These are phyloP conservation scores for Collybiopsis confluens DNA, from an alignment of 768 basidiomycete genomes.

Conservation along the genomic window DNA sequence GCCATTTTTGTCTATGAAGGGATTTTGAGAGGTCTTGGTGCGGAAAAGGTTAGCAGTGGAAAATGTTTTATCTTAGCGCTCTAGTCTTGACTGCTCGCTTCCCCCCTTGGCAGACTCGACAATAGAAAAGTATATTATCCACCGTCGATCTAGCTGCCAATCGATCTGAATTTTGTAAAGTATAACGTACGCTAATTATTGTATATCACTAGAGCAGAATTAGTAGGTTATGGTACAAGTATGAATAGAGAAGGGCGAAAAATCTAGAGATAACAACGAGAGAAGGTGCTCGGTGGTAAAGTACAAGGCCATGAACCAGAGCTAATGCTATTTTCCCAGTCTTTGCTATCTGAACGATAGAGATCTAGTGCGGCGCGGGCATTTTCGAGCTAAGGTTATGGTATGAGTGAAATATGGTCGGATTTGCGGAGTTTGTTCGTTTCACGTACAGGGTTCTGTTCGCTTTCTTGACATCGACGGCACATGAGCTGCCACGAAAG, in stretches of 20 bases:
- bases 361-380: conserved; percentile 58
- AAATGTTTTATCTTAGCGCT: background rate
- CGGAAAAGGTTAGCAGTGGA: conserved; percentile 51
- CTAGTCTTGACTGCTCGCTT: too few relatives aligned
- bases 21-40: conserved; percentile 58
- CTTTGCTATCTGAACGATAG: conserved; percentile 50
- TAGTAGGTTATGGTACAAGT: background rate
- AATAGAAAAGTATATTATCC: conserved; percentile 12
- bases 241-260: background rate
- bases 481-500: conserved; percentile 81
- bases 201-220: conserved; percentile 1
- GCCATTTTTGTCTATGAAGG: conserved; percentile 80
- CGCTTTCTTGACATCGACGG: conserved; percentile 68
- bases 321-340: conserved; percentile 64
- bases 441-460: conserved; percentile 64
- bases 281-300: conserved; percentile 76
- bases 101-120: conserved; percentile 37
- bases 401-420: background rate
- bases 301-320: conserved; percentile 69
- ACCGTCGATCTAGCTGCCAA: background rate
- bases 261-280: conserved; percentile 64
- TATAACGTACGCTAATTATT: too few relatives aligned
- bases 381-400: conserved; percentile 62
- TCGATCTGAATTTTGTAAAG: too few relatives aligned
- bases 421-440: too few relatives aligned